A percentile compares a stretch with the other conserved stretches of the same genome.
Evolutionary conservation across 2,329 filamentous ascomycete species (phyloP).

Genomic region (Alternaria longipes): DNA sequence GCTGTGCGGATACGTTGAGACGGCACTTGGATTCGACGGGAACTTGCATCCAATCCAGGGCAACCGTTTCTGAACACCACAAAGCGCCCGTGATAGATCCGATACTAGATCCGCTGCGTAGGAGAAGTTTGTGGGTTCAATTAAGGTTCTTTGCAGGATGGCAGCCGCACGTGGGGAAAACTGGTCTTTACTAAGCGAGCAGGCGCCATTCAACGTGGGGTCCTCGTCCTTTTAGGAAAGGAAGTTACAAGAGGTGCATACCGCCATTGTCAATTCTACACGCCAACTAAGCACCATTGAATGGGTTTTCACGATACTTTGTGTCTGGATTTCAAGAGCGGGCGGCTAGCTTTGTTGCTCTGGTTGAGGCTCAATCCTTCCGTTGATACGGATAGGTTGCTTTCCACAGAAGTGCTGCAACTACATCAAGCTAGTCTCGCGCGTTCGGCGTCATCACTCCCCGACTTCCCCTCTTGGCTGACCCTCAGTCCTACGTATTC

Average conservation of each 20-base stretch:
- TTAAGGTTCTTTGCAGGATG: slow-evolving; percentile 18
- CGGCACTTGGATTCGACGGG: slow-evolving; percentile 8
- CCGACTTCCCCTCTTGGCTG: slow-evolving; percentile 2
- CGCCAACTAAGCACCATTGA: slow-evolving; percentile 1
- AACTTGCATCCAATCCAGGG: slow-evolving; percentile 5
- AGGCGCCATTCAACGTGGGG: slow-evolving; percentile 14
- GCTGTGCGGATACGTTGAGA: slow-evolving; percentile 6
- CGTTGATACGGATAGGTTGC: not conserved
- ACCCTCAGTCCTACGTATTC: slow-evolving; percentile 2
- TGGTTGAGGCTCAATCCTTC: not conserved
- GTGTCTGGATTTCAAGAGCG: not conserved
- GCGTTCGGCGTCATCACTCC: not conserved
- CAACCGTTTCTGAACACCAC: not conserved
- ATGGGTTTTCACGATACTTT: slow-evolving; percentile 1
- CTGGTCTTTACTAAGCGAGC: slow-evolving; percentile 9
- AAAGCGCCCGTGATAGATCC: not conserved
- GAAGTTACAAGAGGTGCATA: not conserved
- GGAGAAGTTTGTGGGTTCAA: slow-evolving; percentile 16
- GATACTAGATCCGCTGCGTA: not conserved
- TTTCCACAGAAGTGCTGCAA: not conserved
- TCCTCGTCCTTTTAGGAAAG: not conserved
- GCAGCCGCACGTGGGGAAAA: slow-evolving; percentile 15
- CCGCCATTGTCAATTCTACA: not conserved
- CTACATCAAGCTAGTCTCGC: not conserved
- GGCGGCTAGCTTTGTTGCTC: not conserved